These are phyloP conservation scores for Alternaria alternata DNA, from an alignment of 2,329 filamentous ascomycete species.

Conservation along the genomic window DNA sequence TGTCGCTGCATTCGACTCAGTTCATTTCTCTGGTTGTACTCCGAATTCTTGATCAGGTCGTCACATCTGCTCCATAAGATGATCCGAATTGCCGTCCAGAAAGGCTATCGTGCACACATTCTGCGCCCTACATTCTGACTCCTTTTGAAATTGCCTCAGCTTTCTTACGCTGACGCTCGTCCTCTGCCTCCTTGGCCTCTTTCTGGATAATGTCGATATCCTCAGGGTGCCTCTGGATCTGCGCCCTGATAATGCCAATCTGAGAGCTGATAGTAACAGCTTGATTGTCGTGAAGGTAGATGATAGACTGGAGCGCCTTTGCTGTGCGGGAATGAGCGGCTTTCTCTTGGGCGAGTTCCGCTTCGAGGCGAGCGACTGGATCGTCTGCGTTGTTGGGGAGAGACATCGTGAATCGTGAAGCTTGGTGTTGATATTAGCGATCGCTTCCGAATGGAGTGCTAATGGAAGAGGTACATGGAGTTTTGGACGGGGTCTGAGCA, in stretches of 20 bases:
- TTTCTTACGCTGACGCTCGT: background rate
- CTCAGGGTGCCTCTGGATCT: background rate
- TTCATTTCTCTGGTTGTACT: background rate
- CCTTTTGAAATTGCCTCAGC: background rate
- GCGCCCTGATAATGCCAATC: background rate
- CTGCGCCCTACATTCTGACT: background rate
- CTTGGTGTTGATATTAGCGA: background rate
- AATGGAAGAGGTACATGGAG: background rate
- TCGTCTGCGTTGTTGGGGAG: background rate
- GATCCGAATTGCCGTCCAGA: background rate
- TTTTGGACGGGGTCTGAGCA: background rate
- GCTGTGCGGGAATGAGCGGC: background rate
- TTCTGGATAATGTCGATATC: background rate
- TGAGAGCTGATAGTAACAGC: background rate
- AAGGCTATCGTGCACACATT: background rate
- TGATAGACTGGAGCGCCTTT: background rate
- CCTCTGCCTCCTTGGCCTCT: background rate
- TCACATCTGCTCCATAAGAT: background rate
- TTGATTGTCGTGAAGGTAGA: background rate
- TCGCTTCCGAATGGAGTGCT: background rate
- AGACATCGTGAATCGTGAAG: background rate
- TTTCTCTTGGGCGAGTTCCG: background rate
- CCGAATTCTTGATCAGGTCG: background rate
- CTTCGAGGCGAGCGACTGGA: slow-evolving; percentile 1
- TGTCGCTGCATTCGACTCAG: background rate